Evolutionary conservation across 2,329 filamentous ascomycete species (phyloP).

Genomic region (Fusarium papillatum): DNA sequence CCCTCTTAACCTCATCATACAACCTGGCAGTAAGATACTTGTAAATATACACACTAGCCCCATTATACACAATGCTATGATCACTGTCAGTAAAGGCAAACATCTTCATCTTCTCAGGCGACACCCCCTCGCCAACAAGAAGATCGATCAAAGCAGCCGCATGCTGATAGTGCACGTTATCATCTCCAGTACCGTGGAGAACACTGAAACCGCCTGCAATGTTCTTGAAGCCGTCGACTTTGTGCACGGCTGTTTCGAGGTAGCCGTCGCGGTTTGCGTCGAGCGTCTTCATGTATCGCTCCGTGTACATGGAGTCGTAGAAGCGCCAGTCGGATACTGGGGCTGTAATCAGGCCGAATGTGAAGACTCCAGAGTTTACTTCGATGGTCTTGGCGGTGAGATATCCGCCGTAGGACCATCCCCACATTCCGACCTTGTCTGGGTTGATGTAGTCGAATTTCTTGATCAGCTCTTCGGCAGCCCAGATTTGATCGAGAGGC

Average conservation of each 20-base stretch:
- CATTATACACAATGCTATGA: slow-evolving; percentile 72
- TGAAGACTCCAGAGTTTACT: slow-evolving; percentile 70
- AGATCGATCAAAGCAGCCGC: slow-evolving; percentile 72
- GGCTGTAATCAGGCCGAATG: slow-evolving; percentile 73
- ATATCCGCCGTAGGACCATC: slow-evolving; percentile 79
- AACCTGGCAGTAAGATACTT: slow-evolving; percentile 72
- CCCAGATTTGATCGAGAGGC: slow-evolving; percentile 77
- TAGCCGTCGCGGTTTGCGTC: slow-evolving; percentile 71
- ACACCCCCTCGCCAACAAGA: slow-evolving; percentile 70
- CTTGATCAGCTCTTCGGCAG: slow-evolving; percentile 67
- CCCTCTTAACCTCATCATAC: slow-evolving; percentile 72
- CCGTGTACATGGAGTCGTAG: slow-evolving; percentile 80
- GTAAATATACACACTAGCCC: slow-evolving; percentile 69
- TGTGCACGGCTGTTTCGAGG: slow-evolving; percentile 69
- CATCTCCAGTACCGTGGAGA: slow-evolving; percentile 77
- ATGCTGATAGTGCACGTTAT: slow-evolving; percentile 81
- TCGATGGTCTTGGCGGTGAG: slow-evolving; percentile 77
- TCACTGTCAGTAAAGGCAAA: slow-evolving; percentile 76
- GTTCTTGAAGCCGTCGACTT: slow-evolving; percentile 72
- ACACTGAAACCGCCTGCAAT: slow-evolving; percentile 72
- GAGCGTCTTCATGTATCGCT: slow-evolving; percentile 79
- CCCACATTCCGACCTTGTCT: slow-evolving; percentile 74
- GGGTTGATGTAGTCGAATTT: slow-evolving; percentile 68
- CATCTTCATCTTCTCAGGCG: slow-evolving; percentile 72
- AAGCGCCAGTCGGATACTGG: slow-evolving; percentile 79